Conservation (phyloP, 192 early-diverging fungal genomes). For the Coemansia sp. region DNA sequence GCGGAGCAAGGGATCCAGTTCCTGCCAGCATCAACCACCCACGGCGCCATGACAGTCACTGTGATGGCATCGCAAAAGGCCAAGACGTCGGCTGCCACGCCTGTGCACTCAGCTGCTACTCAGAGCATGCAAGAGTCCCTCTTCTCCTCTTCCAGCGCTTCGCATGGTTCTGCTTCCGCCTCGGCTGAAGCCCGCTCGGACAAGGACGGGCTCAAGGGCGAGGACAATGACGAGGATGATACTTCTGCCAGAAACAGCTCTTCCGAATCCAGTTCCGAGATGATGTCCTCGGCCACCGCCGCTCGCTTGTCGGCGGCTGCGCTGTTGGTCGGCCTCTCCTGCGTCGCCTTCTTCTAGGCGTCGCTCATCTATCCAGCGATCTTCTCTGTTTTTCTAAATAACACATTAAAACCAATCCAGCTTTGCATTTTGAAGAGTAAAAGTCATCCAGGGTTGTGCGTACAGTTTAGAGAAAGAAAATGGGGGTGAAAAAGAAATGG, state of each 20-base stretch:
- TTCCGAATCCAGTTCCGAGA: not conserved
- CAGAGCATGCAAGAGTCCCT: not conserved
- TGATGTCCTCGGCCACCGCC: not conserved
- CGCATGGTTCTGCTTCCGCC: not conserved
- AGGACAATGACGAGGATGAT: constrained; percentile 25
- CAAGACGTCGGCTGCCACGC: not conserved
- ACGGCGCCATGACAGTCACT: not conserved
- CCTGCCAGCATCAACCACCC: constrained; percentile 7
- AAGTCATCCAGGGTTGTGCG: not conserved
- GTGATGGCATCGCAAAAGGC: not conserved
- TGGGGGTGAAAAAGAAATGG: not conserved
- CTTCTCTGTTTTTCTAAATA: too few relatives aligned
- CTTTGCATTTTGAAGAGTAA: not conserved
- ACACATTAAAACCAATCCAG: too few relatives aligned
- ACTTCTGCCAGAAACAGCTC: not conserved
- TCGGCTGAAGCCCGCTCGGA: not conserved
- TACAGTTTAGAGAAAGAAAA: constrained; percentile 5
- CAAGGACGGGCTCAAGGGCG: constrained; percentile 14
- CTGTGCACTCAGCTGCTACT: not conserved
- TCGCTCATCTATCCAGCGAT: not conserved
- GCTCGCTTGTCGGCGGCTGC: constrained; percentile 2
- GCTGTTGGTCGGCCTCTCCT: not conserved
- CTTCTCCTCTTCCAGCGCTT: not conserved
- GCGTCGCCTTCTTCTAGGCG: constrained; percentile 4
- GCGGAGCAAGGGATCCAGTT: constrained; percentile 30